These are phyloP conservation scores for Phyllosticta citrichinensis DNA, from an alignment of 2,329 filamentous ascomycete species.

Conservation along the genomic window DNA sequence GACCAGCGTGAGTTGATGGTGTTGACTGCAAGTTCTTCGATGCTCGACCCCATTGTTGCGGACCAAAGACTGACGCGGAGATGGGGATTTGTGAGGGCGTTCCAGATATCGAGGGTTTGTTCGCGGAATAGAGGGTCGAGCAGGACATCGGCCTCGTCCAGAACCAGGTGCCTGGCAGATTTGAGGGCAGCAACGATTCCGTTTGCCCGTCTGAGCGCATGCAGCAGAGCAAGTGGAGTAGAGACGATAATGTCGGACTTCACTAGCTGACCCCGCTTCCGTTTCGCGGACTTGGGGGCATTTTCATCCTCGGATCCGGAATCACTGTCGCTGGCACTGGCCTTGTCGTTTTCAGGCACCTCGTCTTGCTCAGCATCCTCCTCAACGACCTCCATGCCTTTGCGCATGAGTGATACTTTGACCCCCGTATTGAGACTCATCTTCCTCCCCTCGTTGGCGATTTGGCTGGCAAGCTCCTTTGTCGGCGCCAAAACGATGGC, in stretches of 20 bases:
- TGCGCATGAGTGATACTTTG: conserved; percentile 71
- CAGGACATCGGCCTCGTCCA: conserved; percentile 93
- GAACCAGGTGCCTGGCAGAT: conserved; percentile 60
- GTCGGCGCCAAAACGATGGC: conserved; percentile 41
- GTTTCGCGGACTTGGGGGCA: conserved; percentile 25
- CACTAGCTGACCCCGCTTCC: conserved; percentile 41
- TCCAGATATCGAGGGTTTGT: conserved; percentile 79
- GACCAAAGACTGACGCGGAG: conserved; percentile 82
- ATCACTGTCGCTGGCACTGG: conserved; percentile 29
- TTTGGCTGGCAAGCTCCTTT: conserved; percentile 40
- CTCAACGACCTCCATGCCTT: conserved; percentile 60
- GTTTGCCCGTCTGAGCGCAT: conserved; percentile 50
- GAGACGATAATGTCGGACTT: conserved; percentile 73
- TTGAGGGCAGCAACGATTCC: conserved; percentile 46
- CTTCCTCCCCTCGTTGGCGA: conserved; percentile 66
- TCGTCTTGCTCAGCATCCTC: conserved; percentile 28
- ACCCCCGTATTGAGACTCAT: conserved; percentile 67
- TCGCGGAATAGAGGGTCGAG: conserved; percentile 84
- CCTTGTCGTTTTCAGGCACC: conserved; percentile 18
- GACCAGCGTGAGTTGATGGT: conserved; percentile 43
- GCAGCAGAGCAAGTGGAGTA: conserved; percentile 68
- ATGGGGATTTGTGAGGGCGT: conserved; percentile 58
- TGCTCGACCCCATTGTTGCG: conserved; percentile 89
- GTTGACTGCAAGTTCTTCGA: conserved; percentile 68
- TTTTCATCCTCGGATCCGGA: conserved; percentile 22